These are phyloP conservation scores for Salisapilia sapeloensis DNA, from an alignment of 352 stramenopile genomes.

Conservation along the genomic window DNA sequence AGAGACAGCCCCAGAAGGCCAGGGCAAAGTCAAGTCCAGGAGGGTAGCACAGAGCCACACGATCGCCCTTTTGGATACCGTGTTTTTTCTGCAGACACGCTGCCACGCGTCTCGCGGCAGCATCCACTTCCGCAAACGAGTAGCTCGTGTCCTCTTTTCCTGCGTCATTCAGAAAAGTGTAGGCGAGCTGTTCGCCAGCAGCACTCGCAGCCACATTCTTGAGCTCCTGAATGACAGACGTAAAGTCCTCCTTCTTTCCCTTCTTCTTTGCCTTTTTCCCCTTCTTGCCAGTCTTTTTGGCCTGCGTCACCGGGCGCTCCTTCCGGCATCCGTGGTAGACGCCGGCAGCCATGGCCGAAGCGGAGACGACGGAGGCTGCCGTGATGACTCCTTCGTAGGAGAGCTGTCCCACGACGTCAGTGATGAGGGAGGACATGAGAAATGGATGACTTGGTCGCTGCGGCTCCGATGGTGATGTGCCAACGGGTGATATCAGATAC, in stretches of 20 bases:
- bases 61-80: constrained; percentile 33
- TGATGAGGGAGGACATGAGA: constrained; percentile 10
- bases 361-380: constrained; percentile 1
- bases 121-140: constrained; percentile 52
- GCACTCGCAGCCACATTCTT: constrained; percentile 21
- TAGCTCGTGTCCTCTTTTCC: constrained; percentile 49
- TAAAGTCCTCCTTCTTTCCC: constrained; percentile 5
- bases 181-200: constrained; percentile 49
- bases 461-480: no score
- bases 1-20: constrained; percentile 66
- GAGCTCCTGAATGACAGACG: constrained; percentile 15
- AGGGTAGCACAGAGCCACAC: constrained; percentile 62
- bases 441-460: no score
- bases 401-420: constrained; percentile 17
- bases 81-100: constrained; percentile 33
- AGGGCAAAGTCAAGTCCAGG: constrained; percentile 59
- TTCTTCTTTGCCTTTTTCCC: background rate
- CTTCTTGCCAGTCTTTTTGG: constrained; percentile 1
- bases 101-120: constrained; percentile 35
- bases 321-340: constrained; percentile 4
- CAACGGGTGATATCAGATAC: no score
- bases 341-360: constrained; percentile 12
- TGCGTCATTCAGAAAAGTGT: constrained; percentile 64
- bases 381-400: constrained; percentile 13
- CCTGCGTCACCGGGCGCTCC: background rate